A percentile compares a stretch with the other conserved stretches of the same genome.
These are phyloP conservation scores for Biscogniauxia marginata DNA, from an alignment of 2,329 filamentous ascomycete species.

Conservation along the genomic window DNA sequence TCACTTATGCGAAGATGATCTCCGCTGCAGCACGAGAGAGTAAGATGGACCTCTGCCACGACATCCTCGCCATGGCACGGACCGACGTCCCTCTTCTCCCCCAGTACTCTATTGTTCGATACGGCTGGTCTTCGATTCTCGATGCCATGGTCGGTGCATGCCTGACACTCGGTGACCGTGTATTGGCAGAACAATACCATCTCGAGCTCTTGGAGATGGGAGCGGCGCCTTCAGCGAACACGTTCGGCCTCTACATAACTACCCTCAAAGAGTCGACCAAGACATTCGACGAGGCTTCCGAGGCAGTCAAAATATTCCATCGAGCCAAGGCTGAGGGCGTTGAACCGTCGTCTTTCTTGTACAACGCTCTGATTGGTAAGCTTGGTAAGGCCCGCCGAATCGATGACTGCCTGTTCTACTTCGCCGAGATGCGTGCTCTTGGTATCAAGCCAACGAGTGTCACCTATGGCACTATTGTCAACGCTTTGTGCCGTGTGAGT, in stretches of 20 bases:
- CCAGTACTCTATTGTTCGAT: constrained; percentile 84
- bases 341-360: constrained; percentile 93
- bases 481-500: constrained; percentile 92
- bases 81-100: constrained; percentile 81
- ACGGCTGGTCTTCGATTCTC: constrained; percentile 94
- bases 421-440: constrained; percentile 91
- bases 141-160: constrained; percentile 96
- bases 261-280: constrained; percentile 95
- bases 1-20: constrained; percentile 95
- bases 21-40: constrained; percentile 82
- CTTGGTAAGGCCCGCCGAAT: constrained; percentile 96
- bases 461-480: constrained; percentile 97
- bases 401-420: constrained; percentile 97
- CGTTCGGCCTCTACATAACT: constrained; percentile 98
- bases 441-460: constrained; percentile 95
- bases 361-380: constrained; percentile 98
- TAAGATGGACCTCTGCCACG: constrained; percentile 77
- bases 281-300: constrained; percentile 95
- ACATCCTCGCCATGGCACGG: constrained; percentile 86
- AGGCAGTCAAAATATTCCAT: constrained; percentile 96
- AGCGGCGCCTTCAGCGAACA: constrained; percentile 90
- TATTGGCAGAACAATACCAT: constrained; percentile 81
- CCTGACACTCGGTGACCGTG: constrained; percentile 77
- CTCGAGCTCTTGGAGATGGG: constrained; percentile 90
- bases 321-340: constrained; percentile 91